These are phyloP conservation scores for Exserohilum rostratum DNA, from an alignment of 2,329 filamentous ascomycete species.

Conservation along the genomic window DNA sequence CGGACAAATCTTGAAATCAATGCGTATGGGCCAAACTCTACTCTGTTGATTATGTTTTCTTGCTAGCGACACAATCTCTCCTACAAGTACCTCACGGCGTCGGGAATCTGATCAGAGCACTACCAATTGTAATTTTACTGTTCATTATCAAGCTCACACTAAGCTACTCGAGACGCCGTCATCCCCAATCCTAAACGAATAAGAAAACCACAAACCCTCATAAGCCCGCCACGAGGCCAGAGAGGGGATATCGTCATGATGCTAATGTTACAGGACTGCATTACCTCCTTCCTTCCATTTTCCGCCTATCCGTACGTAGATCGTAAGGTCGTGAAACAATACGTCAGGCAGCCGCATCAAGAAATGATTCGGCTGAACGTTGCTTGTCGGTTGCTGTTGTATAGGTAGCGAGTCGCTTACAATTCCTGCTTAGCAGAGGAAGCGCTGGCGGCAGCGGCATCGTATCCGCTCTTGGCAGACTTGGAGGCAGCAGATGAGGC, in stretches of 20 bases:
- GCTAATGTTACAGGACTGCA: slow-evolving; percentile 33
- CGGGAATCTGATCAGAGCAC: not conserved
- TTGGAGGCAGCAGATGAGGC: slow-evolving; percentile 43
- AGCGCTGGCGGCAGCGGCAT: slow-evolving; percentile 42
- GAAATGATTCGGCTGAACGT: slow-evolving; percentile 11
- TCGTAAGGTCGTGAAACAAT: slow-evolving; percentile 32
- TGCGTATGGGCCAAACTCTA: not conserved
- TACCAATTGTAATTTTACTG: slow-evolving; percentile 8
- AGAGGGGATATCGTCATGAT: slow-evolving; percentile 31
- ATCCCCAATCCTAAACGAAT: slow-evolving; percentile 13
- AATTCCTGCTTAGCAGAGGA: slow-evolving; percentile 53
- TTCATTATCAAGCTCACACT: slow-evolving; percentile 27
- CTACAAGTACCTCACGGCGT: not conserved
- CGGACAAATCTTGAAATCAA: not conserved
- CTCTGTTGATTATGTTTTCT: no score
- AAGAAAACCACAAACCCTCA: slow-evolving; percentile 23
- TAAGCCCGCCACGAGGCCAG: slow-evolving; percentile 23
- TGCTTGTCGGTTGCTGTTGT: slow-evolving; percentile 13
- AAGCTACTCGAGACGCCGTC: slow-evolving; percentile 28
- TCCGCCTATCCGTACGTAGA: slow-evolving; percentile 23
- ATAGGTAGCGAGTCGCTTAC: slow-evolving; percentile 36
- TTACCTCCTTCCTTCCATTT: slow-evolving; percentile 18
- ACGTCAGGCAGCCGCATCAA: slow-evolving; percentile 17
- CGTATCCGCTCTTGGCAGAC: slow-evolving; percentile 40
- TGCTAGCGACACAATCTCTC: not conserved